Evolutionary conservation across 345 rosid genomes (phyloP).

Genomic region (Litchi chinensis): DNA sequence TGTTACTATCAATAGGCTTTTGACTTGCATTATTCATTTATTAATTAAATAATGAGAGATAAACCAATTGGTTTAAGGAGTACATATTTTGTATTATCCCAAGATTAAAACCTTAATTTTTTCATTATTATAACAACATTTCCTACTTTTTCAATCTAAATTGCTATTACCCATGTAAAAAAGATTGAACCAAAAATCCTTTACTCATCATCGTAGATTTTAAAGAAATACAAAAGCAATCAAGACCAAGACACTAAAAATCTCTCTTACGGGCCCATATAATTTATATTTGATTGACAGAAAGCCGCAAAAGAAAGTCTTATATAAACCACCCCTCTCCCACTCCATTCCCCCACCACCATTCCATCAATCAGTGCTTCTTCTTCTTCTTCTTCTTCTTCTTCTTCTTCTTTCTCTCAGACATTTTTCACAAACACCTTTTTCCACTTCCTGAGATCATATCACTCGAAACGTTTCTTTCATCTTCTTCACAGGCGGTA

Average conservation of each 20-base stretch:
- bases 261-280: conserved; percentile 26
- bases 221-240: background rate
- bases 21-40: no score
- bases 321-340: conserved; percentile 29
- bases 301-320: conserved; percentile 39
- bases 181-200: background rate
- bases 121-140: no score
- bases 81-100: no score
- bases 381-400: background rate
- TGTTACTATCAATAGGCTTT: no score
- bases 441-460: background rate
- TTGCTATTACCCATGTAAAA: conserved; percentile 11
- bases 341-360: conserved; percentile 2
- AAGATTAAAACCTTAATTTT: no score
- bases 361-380: background rate
- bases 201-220: background rate
- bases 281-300: background rate
- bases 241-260: background rate
- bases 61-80: no score
- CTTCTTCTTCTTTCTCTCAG: conserved; percentile 11
- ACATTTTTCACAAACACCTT: conserved; percentile 32
- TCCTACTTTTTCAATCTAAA: background rate
- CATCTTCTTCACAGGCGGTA: background rate
- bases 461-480: conserved; percentile 21
- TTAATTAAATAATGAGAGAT: no score